Evolutionary conservation across 768 basidiomycete species (phyloP), one percentile per base, ranked within the genome.

Genomic region (Boletus rubroflammeus): DNA sequence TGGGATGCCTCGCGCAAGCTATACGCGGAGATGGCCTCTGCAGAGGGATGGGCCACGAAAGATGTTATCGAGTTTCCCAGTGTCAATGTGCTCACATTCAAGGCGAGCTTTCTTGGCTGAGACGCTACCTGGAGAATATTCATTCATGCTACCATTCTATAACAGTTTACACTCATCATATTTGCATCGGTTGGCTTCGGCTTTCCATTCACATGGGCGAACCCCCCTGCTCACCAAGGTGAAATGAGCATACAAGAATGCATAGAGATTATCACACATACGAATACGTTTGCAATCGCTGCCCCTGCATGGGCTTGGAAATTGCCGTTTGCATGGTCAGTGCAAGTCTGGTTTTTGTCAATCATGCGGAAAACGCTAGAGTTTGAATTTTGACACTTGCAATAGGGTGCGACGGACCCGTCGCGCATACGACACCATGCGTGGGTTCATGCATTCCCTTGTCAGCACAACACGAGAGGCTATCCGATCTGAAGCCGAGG

Each of bases 131-230:
- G 9, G 15, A 25, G 15, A 26, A 44, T 21, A 23, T 34, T 13
- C 4, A 35, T 4, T 10, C 29, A 23, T 36, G 9, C 17, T 5
- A 2, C 21, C 11, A 43, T 5, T 14, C 48, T 19, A 36, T 23
- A 26, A 39, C 31, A 67, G 60, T 66, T 63, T 15, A 55, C 57
- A 14, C 54, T 67, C 41, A 57, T 52, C 21, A 58, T 68, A 21
- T 55, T 67, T 43, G 56, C 64, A 13, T 66, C 61, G 3, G 62
- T 54, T 28, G 61, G 61, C 25, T 68, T 68, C 19, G 61, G 65
- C 25, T 43, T 68, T 41, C 59, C 64, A 35, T 63, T 59, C 47
- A 55, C 57, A 31, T 66, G 67, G 64, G 25, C 36, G 10, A 42
- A 56, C 28, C 51, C 53, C 2, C 61, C 67, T 44, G 39, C 43